These are phyloP conservation scores for Irpex sp. DNA, from an alignment of 1,284 basidiomycete species.

Conservation along the genomic window DNA sequence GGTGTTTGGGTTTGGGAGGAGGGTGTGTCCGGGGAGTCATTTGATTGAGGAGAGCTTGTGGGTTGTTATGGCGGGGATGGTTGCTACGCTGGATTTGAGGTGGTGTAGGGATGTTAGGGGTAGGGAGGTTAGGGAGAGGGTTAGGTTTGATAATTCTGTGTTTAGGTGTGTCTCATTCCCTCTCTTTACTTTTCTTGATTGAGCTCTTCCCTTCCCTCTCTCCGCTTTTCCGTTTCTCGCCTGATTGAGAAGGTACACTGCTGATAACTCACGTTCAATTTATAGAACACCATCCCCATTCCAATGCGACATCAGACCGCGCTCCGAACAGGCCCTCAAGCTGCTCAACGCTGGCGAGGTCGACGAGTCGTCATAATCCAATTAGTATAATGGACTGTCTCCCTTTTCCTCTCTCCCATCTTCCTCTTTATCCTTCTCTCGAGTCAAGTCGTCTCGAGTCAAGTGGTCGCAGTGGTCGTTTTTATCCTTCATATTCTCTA, in stretches of 20 bases:
- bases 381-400: no score
- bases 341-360: constrained; percentile 19
- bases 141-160: constrained; percentile 38
- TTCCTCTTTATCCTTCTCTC: not conserved
- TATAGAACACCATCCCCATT: constrained; percentile 26
- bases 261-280: not conserved
- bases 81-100: constrained; percentile 39
- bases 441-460: no score
- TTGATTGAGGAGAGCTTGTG: constrained; percentile 45
- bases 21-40: constrained; percentile 42
- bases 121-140: constrained; percentile 33
- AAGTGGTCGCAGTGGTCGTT: no score
- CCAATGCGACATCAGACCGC: constrained; percentile 26
- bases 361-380: not conserved
- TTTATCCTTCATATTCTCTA: not conserved
- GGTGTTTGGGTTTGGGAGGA: constrained; percentile 34
- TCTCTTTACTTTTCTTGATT: no score
- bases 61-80: constrained; percentile 42
- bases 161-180: constrained; percentile 28
- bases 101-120: constrained; percentile 40
- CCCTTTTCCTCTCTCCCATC: not conserved
- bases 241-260: no score
- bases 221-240: no score
- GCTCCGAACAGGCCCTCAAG: constrained; percentile 24
- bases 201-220: not conserved